A percentile compares a stretch with the other conserved stretches of the same genome.
Conservation (phyloP, 2,329 filamentous ascomycete species). For the Ophiostoma quercus region DNA sequence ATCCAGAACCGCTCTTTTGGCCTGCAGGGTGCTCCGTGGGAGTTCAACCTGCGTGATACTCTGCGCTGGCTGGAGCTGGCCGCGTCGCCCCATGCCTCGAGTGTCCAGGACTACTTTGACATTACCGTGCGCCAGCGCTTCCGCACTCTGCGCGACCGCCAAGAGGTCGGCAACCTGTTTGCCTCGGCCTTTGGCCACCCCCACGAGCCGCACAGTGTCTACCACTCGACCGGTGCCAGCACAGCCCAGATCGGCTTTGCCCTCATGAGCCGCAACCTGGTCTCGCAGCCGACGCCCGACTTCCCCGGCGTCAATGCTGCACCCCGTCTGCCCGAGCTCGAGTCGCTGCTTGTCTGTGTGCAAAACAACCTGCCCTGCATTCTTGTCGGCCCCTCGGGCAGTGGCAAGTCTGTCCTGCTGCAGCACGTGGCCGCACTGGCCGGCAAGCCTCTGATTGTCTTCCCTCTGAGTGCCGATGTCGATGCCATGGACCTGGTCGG, state of each 20-base stretch:
- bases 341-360: constrained; percentile 82
- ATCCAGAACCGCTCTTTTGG: constrained; percentile 55
- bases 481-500: constrained; percentile 97
- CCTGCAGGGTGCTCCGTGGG: constrained; percentile 74
- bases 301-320: constrained; percentile 49
- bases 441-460: constrained; percentile 71
- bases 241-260: constrained; percentile 78
- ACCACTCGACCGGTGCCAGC: constrained; percentile 61
- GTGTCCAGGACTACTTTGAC: constrained; percentile 67
- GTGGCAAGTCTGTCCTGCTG: constrained; percentile 78
- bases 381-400: constrained; percentile 76
- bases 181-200: constrained; percentile 53
- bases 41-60: constrained; percentile 89
- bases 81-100: constrained; percentile 5
- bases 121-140: constrained; percentile 86
- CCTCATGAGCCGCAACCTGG: constrained; percentile 55
- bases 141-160: constrained; percentile 63
- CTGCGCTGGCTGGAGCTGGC: constrained; percentile 79
- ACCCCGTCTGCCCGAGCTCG: constrained; percentile 63
- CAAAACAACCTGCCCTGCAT: constrained; percentile 86
- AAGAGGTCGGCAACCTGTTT: constrained; percentile 62
- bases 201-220: constrained; percentile 58
- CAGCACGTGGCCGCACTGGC: constrained; percentile 72
- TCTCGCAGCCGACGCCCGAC: constrained; percentile 45
- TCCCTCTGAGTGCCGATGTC: constrained; percentile 89